Conservation (phyloP, 2,329 filamentous ascomycete species). For the Aspergillus tanneri region DNA sequence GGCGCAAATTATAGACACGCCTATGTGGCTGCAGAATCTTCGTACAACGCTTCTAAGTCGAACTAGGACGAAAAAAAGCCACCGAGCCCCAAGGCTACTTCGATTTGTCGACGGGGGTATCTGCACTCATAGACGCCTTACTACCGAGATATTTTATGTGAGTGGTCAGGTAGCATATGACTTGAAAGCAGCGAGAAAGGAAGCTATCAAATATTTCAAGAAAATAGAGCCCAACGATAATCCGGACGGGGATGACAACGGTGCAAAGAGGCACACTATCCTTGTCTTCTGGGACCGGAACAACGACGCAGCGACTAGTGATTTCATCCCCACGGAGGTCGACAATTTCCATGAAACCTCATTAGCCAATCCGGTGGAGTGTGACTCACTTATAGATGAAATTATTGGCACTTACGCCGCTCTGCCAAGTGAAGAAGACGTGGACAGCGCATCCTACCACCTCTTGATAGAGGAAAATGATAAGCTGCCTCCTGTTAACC, state of each 20-base stretch:
- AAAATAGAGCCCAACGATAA: neutral
- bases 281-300: neutral
- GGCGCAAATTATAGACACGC: slow-evolving; percentile 29
- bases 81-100: slow-evolving; percentile 26
- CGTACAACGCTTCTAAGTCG: slow-evolving; percentile 32
- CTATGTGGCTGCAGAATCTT: slow-evolving; percentile 30
- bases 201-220: neutral
- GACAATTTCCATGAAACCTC: no score
- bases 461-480: no score
- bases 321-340: no score
- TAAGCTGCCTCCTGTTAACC: no score
- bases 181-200: neutral
- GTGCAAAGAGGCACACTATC: neutral
- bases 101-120: slow-evolving; percentile 33
- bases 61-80: slow-evolving; percentile 26
- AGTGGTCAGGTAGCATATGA: slow-evolving; percentile 12
- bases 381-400: neutral
- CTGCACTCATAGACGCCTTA: slow-evolving; percentile 10
- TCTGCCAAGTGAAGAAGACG: neutral
- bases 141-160: slow-evolving; percentile 11
- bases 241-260: neutral
- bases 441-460: no score
- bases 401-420: neutral
- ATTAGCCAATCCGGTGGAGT: no score
- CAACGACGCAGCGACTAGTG: neutral